Evolutionary conservation across 495 filamentous ascomycete genomes (phyloP).

Genomic region (Annulohypoxylon bovei): DNA sequence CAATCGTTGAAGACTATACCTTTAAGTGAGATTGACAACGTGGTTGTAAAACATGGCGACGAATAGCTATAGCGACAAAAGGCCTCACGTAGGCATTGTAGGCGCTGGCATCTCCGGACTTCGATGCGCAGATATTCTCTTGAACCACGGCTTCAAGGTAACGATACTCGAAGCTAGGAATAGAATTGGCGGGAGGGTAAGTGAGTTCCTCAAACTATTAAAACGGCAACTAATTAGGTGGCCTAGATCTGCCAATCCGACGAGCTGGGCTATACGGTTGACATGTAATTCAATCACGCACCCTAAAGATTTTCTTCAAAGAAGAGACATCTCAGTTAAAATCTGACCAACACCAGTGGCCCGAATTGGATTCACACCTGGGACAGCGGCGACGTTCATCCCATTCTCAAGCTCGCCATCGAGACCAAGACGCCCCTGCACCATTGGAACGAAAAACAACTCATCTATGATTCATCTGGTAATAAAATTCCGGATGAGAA

Average conservation of each 20-base stretch:
- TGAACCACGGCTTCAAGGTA: conserved; percentile 71
- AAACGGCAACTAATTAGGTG: conserved; percentile 1
- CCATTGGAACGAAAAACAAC: conserved; percentile 63
- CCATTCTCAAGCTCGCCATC: conserved; percentile 67
- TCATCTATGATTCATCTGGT: conserved; percentile 66
- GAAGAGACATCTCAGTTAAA: not conserved
- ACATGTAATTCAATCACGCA: conserved; percentile 57
- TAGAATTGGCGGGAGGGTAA: conserved; percentile 75
- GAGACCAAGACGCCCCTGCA: conserved; percentile 57
- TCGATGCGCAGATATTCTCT: conserved; percentile 74
- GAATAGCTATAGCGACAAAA: conserved; percentile 16
- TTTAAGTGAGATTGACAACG: not conserved
- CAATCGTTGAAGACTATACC: not conserved
- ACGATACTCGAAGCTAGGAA: conserved; percentile 77
- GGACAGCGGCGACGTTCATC: conserved; percentile 71
- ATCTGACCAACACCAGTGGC: conserved; percentile 57
- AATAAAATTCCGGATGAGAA: conserved; percentile 58
- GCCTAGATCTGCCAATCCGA: conserved; percentile 39
- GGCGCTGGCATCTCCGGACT: conserved; percentile 78
- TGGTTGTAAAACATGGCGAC: not conserved
- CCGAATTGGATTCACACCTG: conserved; percentile 85
- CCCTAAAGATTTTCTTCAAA: not conserved
- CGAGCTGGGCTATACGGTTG: conserved; percentile 56
- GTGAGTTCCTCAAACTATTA: conserved; percentile 27
- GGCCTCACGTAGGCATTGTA: conserved; percentile 67